Evolutionary conservation across 2,329 filamentous ascomycete genomes (phyloP).

Genomic region (Pseudocercospora cruenta): DNA sequence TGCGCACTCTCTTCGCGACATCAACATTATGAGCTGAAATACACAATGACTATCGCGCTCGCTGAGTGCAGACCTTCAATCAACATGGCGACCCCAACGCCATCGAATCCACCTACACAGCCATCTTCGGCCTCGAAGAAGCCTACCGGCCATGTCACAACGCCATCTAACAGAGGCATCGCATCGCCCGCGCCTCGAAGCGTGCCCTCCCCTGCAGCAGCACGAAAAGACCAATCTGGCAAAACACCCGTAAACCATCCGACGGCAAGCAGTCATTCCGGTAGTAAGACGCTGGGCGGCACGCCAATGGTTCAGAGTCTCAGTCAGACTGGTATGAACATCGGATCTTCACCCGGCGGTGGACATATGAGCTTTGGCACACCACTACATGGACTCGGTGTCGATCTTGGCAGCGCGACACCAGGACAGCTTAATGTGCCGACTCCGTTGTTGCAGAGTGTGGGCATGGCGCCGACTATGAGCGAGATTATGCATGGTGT

Average conservation of each 20-base stretch:
- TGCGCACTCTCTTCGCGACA: slow-evolving; percentile 9
- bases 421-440: slow-evolving; percentile 42
- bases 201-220: slow-evolving; percentile 34
- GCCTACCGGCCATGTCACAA: slow-evolving; percentile 32
- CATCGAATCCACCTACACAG: slow-evolving; percentile 23
- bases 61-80: background rate
- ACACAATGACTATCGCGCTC: background rate
- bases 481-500: slow-evolving; percentile 47
- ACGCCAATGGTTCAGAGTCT: slow-evolving; percentile 40
- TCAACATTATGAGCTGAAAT: slow-evolving; percentile 6
- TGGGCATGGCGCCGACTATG: slow-evolving; percentile 48
- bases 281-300: slow-evolving; percentile 37
- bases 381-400: slow-evolving; percentile 33
- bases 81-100: slow-evolving; percentile 35
- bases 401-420: slow-evolving; percentile 41
- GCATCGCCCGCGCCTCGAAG: slow-evolving; percentile 44
- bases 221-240: slow-evolving; percentile 37
- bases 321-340: slow-evolving; percentile 34
- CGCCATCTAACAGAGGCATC: slow-evolving; percentile 46
- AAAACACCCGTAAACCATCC: slow-evolving; percentile 44
- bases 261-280: slow-evolving; percentile 33
- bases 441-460: slow-evolving; percentile 40
- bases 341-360: slow-evolving; percentile 29
- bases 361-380: slow-evolving; percentile 32
- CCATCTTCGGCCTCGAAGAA: slow-evolving; percentile 38